A percentile compares a stretch with the other conserved stretches of the same genome.
Conservation (phyloP, 139 green algal species). For the Yamagishiella unicocca region DNA sequence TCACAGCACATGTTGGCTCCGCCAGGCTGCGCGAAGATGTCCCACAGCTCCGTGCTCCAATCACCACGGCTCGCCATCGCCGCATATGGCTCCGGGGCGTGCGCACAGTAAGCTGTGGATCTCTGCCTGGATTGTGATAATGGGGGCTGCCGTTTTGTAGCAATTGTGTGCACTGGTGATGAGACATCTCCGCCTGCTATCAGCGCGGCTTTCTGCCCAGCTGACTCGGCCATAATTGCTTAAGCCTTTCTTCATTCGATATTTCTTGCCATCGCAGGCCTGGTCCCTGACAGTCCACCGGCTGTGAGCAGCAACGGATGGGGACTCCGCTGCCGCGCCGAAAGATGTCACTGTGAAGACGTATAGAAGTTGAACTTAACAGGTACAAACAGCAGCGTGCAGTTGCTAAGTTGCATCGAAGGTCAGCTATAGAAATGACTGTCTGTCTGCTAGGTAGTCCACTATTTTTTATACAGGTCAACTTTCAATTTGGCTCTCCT, state of each 20-base stretch:
- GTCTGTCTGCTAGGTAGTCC: no score
- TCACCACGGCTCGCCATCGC: slow-evolving; percentile 25
- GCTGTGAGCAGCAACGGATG: no score
- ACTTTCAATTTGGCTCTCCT: no score
- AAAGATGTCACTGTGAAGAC: no score
- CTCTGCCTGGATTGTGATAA: neutral
- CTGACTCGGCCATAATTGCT: neutral
- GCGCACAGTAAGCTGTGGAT: neutral
- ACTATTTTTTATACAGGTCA: no score
- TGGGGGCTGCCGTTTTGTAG: neutral
- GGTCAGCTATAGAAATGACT: no score
- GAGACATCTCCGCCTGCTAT: neutral
- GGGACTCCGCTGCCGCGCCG: no score
- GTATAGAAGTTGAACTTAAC: no score
- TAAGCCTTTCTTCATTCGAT: neutral
- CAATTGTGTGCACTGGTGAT: neutral
- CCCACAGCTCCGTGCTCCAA: slow-evolving; percentile 27
- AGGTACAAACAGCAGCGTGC: no score
- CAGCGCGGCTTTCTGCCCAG: neutral
- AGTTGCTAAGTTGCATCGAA: no score
- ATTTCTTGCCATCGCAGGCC: no score
- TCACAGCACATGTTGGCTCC: slow-evolving; percentile 42
- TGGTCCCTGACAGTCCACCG: no score
- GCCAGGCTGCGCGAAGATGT: slow-evolving; percentile 30
- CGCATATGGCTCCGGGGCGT: slow-evolving; percentile 18